Evolutionary conservation across 208 protist species (phyloP), one percentile per base, ranked within the genome.

Genomic region (Trichomonas vaginalis): DNA sequence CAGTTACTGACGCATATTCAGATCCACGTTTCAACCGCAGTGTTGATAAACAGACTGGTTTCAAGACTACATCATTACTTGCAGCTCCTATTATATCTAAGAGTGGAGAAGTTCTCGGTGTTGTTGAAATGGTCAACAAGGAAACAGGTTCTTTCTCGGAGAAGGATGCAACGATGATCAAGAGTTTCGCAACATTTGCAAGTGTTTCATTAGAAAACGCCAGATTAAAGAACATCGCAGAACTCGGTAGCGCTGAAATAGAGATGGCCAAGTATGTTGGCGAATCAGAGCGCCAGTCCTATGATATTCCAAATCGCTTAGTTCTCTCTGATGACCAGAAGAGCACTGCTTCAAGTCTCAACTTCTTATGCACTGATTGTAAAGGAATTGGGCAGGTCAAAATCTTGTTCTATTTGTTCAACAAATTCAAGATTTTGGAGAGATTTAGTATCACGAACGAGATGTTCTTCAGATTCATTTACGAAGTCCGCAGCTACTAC

Each of bases 371-470:
- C 27, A 37, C 37, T 37, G 79, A 83, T 12, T 83, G 27, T 6
- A 42, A 83, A 12, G 79, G 79, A 10, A 83, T 83, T 12, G 37
- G 35, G 15, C 27, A 45, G 35, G 79, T 83, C 35, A 83, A 83
- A n/a, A 83, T 83, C 8, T 45, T 83, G 37, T 83, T 83, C 37
- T 95, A 95, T 27, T 49, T 96, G 45, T 96, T 96, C 45, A 80
- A 96, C 40, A 47, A 95, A n/a, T 51, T 86, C 21, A 92, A 90
- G 23, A 96, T 96, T 23, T 14, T 96, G 2, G 88, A 35, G 46
- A 23, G 49, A 8, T 96, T 96, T n/a, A 35, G 10, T 12, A 61
- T 96, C 8, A 86, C 95, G 27, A 62, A 27, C n/a, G 46, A 46
- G 9, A 83, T 39, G 23, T 45, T 96, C 32, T 61, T 40, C 46